Base-by-base conservation (phyloP, 1,284 basidiomycete genomes). In the Boletus mariae region DNA sequence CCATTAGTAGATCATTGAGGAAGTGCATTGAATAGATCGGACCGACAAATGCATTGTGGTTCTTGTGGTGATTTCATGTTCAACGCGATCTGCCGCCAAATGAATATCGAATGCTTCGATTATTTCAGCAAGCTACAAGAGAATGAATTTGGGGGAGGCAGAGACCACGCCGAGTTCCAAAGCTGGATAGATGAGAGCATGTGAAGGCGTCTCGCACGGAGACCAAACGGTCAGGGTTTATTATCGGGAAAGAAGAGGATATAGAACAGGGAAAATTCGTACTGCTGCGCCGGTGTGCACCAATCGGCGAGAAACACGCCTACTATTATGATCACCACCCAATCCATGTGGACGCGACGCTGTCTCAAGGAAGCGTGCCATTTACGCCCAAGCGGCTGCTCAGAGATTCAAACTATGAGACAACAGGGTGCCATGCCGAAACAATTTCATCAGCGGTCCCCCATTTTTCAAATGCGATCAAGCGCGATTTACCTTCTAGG, bases 401-500 rank as follows among this genome's bases (percentile, higher is more conserved):
- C 17, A 40, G 23, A 31, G 28, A 15, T 5, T 48, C 42, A 66
- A 26, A 59, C 66, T 68, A 42, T 25, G 31, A 13, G 48, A 37
- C 13, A 50, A 34, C 45, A 54, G 53, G 54, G 48, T 45, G 55
- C 49, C n/a, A 23, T 13, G 40, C 35, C 26, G 13, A 61, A 32
- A 35, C 26, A 34, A 48, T 37, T 52, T 41, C 47, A 49, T 68
- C 53, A 64, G 57, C 44, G 6, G 40, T 20, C n/a, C n/a, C 11
- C 35, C 34, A 56, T 63, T 61, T 44, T 58, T 45, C 55, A 54
- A 59, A 66, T 51, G 35, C 28, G 17, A n/a, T 15, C 12, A 38
- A 37, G 50, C 34, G 42, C 49, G 53, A 57, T 56, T 62, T 68
- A 86, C 85, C 75, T 68, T 90, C 85, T 60, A 85, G 80, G 64